phyloP scores from a whole-genome alignment of 352 stramenopile species.

The Phytophthora nicotianae region DNA sequence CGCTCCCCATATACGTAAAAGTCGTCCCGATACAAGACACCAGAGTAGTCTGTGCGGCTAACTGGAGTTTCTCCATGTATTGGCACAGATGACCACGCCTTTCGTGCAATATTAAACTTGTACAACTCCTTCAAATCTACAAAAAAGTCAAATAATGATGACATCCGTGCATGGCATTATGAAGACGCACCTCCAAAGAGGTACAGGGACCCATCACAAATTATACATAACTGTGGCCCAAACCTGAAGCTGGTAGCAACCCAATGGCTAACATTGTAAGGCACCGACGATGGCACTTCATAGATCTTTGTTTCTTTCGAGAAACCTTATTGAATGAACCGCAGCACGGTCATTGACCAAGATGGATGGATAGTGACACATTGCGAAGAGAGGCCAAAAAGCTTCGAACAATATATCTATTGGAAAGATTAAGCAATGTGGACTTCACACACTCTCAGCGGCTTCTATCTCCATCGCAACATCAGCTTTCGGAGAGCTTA shows the following conservation, averaged over 20 bases:
- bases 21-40: too few relatives aligned
- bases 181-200: neutral
- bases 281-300: too few relatives aligned
- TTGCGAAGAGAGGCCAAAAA: neutral
- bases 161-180: neutral
- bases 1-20: too few relatives aligned
- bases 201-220: neutral
- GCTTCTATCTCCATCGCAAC: conserved; percentile 18
- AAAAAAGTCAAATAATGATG: neutral
- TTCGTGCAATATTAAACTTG: neutral
- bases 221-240: neutral
- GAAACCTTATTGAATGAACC: too few relatives aligned
- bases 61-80: too few relatives aligned
- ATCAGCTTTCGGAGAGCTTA: conserved; percentile 15
- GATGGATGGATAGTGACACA: neutral
- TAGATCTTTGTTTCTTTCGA: too few relatives aligned
- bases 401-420: conserved; percentile 31
- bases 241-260: neutral
- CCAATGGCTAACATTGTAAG: too few relatives aligned
- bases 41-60: too few relatives aligned
- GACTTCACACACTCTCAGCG: neutral
- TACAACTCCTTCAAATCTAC: neutral
- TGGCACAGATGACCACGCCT: too few relatives aligned
- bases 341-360: too few relatives aligned
- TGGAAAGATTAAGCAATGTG: conserved; percentile 11